Base-by-base conservation (phyloP, 192 early-diverging fungal species). In the Phlyctochytrium planicorne region DNA sequence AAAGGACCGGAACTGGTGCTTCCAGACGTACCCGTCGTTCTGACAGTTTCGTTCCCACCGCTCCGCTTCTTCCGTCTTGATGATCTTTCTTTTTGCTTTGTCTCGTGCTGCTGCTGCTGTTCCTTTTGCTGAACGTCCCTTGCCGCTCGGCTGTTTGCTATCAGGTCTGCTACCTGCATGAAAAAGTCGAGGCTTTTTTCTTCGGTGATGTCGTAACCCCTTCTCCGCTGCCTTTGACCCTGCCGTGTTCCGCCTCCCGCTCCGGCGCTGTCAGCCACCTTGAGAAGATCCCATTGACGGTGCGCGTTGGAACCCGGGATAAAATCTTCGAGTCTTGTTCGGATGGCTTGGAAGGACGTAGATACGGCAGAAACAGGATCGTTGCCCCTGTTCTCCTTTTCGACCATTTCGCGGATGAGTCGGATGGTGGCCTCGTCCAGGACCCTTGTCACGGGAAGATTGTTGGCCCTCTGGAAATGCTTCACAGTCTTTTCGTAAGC, bases 391-490 rank as follows among this genome's bases (percentile, higher is more conserved):
- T 6, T 20, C 40, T 53, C 40, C 62, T 64, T 62, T 31, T 34
- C 59, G 30, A 61, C 61, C 30, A 75, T 30, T 3, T 61, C 0
- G 16, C 69, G 67, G 24, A 75, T 70, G 20, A 47, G 17, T 1
- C 53, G 55, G 30, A 59, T 25, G 1, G 73, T 75, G 27, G 27
- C 29, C 31, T 59, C 37, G 37, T 75, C 73, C 59, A 75, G 65
- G 12, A 75, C 40, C 27, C 24, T 25, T 0, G 73, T 70, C 6
- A 66, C 63, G 12, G 27, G 12, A 6, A 76, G 56, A 3, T 60
- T 66, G 14, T 72, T 52, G 2, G 66, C 29, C 36, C 66, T 67
- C 50, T 76, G 75, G 34, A 76, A 76, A 31, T 72, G 69, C 63
- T 76, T 76, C 35, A 76, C 66, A 20, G 52, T 62, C 24, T 56